Evolutionary conservation across 2,329 filamentous ascomycete genomes (phyloP), one percentile per base, ranked within the genome.

Genomic region (Fusarium sp.): DNA sequence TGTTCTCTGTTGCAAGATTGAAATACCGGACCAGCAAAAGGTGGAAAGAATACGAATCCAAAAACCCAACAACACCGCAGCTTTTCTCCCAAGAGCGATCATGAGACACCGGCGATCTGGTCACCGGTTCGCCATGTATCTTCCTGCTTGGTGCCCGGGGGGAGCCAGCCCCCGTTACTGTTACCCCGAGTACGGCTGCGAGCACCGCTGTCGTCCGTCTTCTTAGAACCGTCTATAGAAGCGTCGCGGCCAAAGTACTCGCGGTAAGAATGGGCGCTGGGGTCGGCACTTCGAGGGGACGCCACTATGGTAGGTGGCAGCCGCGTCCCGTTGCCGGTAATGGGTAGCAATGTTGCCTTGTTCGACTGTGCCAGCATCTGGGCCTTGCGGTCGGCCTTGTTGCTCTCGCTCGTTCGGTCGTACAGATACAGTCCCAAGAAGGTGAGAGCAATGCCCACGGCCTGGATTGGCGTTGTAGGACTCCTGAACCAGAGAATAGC

Each of bases 401-500:
- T 94, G 72, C 92, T 92, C 77, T 97, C 92, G 76, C 90, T 95
- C 16, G 94, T 97, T 65, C 96, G 91, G 80, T 99, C 96, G 80
- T 99, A 99, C 41, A 99, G 88, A 78, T 98, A 99, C 13, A 99
- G 86, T 0, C 96, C 96, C 31, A 97, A 75, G 77, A 98, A 97
- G 0, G 96, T 99, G 47, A 99, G 88, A 5, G 83, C 88, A 75
- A 99, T 98, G 15, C 96, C 96, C 43, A 92, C 85, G 1, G 90
- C 94, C 80, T 99, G 96, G 15, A 97, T 80, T 15, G 86, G 87
- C 6, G 94, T 98, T 34, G 96, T 97, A 2, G 92, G 89, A 79
- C 91, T 98, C 70, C 94, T 92, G 82, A 98, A 99, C 96, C 96
- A 99, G 72, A 98, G 83, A 67, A 99, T 95, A 7, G 96, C 94